Percentiles rank a stretch among this genome's conserved stretches.
Conservation (phyloP, 2,329 filamentous ascomycete species). For the Fusarium subtropicale region DNA sequence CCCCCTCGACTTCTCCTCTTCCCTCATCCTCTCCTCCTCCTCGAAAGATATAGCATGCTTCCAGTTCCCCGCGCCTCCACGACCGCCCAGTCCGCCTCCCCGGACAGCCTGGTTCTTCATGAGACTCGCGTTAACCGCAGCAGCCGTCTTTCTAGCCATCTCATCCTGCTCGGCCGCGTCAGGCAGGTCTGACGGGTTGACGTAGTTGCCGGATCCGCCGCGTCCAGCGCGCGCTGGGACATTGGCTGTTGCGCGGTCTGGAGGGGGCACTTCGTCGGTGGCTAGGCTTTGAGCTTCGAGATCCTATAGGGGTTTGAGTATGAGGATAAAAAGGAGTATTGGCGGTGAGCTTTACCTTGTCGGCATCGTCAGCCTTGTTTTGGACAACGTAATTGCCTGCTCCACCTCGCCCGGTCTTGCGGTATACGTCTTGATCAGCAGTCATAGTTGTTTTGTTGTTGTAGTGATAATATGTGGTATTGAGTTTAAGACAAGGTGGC, state of each 20-base stretch:
- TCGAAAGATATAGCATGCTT: conserved; percentile 42
- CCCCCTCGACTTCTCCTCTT: conserved; percentile 45
- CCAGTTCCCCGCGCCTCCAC: conserved; percentile 71
- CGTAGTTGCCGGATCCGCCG: conserved; percentile 72
- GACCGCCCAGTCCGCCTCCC: conserved; percentile 52
- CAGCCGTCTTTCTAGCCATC: conserved; percentile 51
- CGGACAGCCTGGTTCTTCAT: conserved; percentile 41
- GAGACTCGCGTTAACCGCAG: conserved; percentile 51
- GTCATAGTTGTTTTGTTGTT: conserved; percentile 32
- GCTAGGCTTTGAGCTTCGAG: conserved; percentile 54
- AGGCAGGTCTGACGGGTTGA: conserved; percentile 53
- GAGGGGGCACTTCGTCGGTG: conserved; percentile 43
- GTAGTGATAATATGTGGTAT: neutral
- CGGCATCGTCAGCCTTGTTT: conserved; percentile 61
- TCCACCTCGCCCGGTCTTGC: conserved; percentile 69
- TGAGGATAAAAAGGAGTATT: neutral
- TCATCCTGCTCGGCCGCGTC: conserved; percentile 51
- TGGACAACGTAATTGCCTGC: conserved; percentile 70
- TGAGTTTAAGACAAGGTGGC: neutral
- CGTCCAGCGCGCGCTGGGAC: conserved; percentile 62
- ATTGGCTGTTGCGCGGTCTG: conserved; percentile 42
- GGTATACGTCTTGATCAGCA: conserved; percentile 57
- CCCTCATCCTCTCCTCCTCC: conserved; percentile 44
- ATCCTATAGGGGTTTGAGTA: conserved; percentile 47
- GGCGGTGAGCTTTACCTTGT: conserved; percentile 44